These are phyloP conservation scores for Entomortierella beljakovae DNA, from an alignment of 192 early-diverging fungal species.

Conservation along the genomic window DNA sequence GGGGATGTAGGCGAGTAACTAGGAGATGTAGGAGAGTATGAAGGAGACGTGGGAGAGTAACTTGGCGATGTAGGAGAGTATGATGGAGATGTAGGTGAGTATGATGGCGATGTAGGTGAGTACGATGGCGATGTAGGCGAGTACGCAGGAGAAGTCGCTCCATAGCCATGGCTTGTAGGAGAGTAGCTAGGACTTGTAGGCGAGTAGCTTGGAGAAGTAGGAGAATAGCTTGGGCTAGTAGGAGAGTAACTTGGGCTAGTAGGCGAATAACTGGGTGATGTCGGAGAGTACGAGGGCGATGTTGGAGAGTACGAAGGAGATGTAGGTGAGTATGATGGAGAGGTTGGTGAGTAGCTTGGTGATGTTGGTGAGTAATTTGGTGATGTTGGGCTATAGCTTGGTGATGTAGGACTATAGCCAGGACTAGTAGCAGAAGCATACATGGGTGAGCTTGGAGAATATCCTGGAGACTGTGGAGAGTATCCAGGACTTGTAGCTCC, in stretches of 20 bases:
- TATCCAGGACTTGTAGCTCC: conserved; percentile 57
- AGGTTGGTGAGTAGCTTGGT: conserved; percentile 76
- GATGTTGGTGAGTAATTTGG: conserved; percentile 82
- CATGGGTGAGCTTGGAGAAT: conserved; percentile 61
- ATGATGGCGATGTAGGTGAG: conserved; percentile 80
- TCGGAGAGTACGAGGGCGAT: conserved; percentile 17
- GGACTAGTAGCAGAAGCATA: conserved; percentile 52
- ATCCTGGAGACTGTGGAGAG: conserved; percentile 58
- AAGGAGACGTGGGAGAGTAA: conserved; percentile 81
- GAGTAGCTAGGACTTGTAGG: conserved; percentile 85
- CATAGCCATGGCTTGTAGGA: conserved; percentile 69
- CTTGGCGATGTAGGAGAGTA: conserved; percentile 76
- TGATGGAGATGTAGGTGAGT: conserved; percentile 78
- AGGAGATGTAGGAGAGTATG: conserved; percentile 78
- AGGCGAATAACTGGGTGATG: conserved; percentile 80
- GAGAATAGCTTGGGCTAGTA: conserved; percentile 71
- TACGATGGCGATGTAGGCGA: conserved; percentile 83
- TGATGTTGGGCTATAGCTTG: conserved; percentile 76
- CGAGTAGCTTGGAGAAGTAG: conserved; percentile 72
- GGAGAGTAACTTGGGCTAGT: conserved; percentile 73
- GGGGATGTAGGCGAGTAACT: conserved; percentile 82
- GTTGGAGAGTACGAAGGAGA: conserved; percentile 10
- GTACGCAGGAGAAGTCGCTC: conserved; percentile 73
- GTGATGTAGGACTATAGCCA: conserved; percentile 56
- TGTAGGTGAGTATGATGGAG: conserved; percentile 64